Base-by-base conservation (phyloP, 768 basidiomycete species). In the Sutorius australiensis region DNA sequence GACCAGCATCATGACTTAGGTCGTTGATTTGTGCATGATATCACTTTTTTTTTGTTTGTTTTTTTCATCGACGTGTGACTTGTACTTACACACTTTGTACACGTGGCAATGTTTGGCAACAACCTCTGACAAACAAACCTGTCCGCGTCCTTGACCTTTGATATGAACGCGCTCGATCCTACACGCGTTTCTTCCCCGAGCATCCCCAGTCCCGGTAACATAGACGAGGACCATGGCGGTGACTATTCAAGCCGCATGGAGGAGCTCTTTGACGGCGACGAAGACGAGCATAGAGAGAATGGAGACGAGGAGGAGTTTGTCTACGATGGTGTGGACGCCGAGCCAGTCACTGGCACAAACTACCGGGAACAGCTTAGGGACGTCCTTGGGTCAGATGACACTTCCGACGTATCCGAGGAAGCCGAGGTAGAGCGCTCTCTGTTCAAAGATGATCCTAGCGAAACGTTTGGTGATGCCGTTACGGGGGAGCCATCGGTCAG, bases 291-390 rank as follows among this genome's bases (percentile, higher is more conserved):
- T 11, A 71, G 71, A 41, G 71, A 68, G 54, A 75, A 77, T 1
- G 76, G 75, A 0, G 82, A 79, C 10, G 80, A 80, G 7, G 82
- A 80, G 11, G 84, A 72, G 0, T 93, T 93, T 59, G 55, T 91
- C 28, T 94, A 92, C 63, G 75, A 77, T 28, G 91, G 89, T 28
- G 72, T 82, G 19, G 89, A 93, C 60, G 79, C 83, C 5, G 68
- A 67, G 33, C 61, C 71, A 13, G 60, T 71, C 39, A 67, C 75
- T 0, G 69, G 76, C 14, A 72, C 74, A 34, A 80, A 77, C 47
- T 94, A 94, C 66, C 73, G 72, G 11, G 81, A 85, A 53, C 86
- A 82, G 59, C 70, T 94, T 46, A 77, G 82, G 41, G 87, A 90
- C 46, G 83, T 88, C 21, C 76, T 93, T 34, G 89, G 83, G 16